Base-by-base conservation (phyloP, 371 early-diverging fungal species). In the Mortierella polycephala region DNA sequence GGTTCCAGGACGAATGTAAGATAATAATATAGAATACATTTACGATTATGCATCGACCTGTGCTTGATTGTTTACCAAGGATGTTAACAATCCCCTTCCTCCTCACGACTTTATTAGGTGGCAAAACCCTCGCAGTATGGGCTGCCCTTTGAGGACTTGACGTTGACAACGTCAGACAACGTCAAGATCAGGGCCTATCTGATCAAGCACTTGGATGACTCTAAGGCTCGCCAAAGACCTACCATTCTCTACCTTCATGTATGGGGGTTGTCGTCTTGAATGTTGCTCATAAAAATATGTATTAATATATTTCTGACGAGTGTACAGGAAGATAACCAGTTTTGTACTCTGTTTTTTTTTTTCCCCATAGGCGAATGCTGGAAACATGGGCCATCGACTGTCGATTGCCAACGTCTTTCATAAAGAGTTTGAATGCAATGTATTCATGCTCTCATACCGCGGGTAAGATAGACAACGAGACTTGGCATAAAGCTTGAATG, bases 371-470 rank as follows among this genome's bases (percentile, higher is more conserved):
- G 94, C 97, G 23, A 98, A 98, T 75, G 97, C 98, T 16, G 98
- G 98, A 39, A 98, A 98, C 80, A 94, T 97, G 93, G 97, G 98
- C 39, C 96, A 97, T 69, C 90, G 97, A 20, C 82, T 96, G 47
- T 96, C 98, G 18, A 93, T 97, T 67, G 96, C 96, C 13, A 84
- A 88, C 65, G 73, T 88, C 11, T 84, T 98, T 60, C 83, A 91
- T 66, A 81, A 85, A 18, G 74, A 77, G 59, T 85, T 87, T 37
- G 84, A 87, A 23, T 90, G 90, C 83, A 97, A 98, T 75, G 90
- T 98, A 14, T 92, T 96, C 55, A 94, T 98, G 96, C 83, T 98
- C 14, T 96, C 96, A 11, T 98, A 98, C 65, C 86, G 99, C 75
- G 98, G 99, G 91, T 92, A 87, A 81, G 67, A 46, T 21, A 61